These are phyloP conservation scores for Neonectria magnoliae DNA, from an alignment of 2,329 filamentous ascomycete genomes.

Conservation along the genomic window DNA sequence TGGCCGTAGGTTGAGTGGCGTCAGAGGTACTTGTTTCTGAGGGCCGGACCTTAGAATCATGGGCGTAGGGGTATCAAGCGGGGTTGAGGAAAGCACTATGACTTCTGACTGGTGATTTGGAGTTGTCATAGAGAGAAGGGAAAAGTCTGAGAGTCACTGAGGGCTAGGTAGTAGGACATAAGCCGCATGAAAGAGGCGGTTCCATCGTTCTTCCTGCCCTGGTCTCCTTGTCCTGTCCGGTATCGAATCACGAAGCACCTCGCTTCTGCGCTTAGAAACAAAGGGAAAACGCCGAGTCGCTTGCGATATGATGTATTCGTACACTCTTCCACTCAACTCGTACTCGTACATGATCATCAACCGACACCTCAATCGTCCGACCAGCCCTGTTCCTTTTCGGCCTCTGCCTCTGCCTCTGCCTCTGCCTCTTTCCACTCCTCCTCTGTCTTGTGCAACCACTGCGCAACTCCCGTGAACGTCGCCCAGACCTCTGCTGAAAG, in stretches of 20 bases:
- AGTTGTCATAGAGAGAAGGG: background rate
- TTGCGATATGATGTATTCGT: background rate
- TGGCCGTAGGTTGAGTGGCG: background rate
- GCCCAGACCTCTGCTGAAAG: constrained; percentile 59
- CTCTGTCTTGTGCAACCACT: constrained; percentile 54
- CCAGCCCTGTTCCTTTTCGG: constrained; percentile 12
- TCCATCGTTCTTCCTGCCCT: background rate
- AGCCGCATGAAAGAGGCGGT: background rate
- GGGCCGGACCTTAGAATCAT: background rate
- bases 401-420: constrained; percentile 38
- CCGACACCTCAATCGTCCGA: constrained; percentile 4
- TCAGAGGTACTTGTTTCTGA: background rate
- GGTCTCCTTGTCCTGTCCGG: background rate
- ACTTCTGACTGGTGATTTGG: background rate
- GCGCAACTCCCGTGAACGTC: constrained; percentile 49
- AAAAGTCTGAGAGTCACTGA: background rate
- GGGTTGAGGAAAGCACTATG: background rate
- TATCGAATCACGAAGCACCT: background rate
- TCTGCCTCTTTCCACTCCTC: constrained; percentile 55
- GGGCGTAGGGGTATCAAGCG: background rate
- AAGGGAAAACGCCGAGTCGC: background rate
- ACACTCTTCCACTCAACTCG: background rate
- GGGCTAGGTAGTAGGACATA: no score
- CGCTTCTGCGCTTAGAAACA: background rate
- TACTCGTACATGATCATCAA: background rate